phyloP scores from a whole-genome alignment of 1,284 basidiomycete genomes.

The Porogramme epimiltina region DNA sequence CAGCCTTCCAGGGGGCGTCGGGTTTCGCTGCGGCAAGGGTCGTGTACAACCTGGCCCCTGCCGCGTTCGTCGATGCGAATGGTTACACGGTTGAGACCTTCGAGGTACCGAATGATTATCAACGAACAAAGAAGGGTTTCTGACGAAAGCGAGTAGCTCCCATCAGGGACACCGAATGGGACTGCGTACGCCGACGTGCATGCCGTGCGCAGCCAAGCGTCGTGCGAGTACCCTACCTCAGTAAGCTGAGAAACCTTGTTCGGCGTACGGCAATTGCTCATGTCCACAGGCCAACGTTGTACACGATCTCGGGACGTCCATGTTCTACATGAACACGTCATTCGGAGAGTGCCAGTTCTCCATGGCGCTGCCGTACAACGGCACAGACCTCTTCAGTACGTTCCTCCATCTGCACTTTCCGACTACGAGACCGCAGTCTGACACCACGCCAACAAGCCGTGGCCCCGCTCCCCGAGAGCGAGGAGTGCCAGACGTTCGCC shows the following conservation, averaged over 20 bases:
- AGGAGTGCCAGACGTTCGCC: conserved; percentile 8
- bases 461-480: background rate
- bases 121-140: too few relatives aligned
- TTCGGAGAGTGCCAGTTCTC: conserved; percentile 40
- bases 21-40: conserved; percentile 52
- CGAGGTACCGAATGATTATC: too few relatives aligned
- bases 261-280: too few relatives aligned
- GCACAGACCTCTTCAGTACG: conserved; percentile 43
- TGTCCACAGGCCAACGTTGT: too few relatives aligned
- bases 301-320: too few relatives aligned
- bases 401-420: background rate
- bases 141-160: too few relatives aligned
- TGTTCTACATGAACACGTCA: conserved; percentile 31
- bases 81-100: conserved; percentile 49
- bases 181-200: conserved; percentile 48
- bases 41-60: conserved; percentile 44
- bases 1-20: conserved; percentile 54
- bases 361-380: conserved; percentile 41
- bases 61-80: conserved; percentile 41
- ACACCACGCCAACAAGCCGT: too few relatives aligned
- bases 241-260: too few relatives aligned
- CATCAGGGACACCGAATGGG: conserved; percentile 31
- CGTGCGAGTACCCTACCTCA: conserved; percentile 39
- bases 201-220: conserved; percentile 45
- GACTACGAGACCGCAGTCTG: too few relatives aligned